Evolutionary conservation across 495 filamentous ascomycete species (phyloP).

Genomic region (Aeminium ludgeri): DNA sequence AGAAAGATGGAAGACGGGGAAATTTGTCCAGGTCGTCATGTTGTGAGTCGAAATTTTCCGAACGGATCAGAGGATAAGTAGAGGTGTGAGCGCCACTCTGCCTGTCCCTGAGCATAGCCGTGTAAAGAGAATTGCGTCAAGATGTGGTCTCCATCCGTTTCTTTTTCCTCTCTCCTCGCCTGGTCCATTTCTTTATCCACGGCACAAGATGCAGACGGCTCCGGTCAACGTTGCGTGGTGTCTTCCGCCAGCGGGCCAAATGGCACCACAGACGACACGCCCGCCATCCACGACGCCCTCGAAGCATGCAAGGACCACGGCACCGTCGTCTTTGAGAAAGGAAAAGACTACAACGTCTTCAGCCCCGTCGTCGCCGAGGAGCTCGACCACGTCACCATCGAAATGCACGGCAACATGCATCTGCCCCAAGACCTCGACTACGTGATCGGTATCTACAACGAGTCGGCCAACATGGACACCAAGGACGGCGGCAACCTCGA

Average conservation of each 20-base stretch:
- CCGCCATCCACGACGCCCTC: conserved; percentile 21
- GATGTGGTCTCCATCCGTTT: too few species aligned
- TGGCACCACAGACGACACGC: conserved; percentile 21
- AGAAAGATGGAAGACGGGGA: too few species aligned
- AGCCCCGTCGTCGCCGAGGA: conserved; percentile 26
- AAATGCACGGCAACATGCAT: conserved; percentile 28
- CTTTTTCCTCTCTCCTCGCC: too few species aligned
- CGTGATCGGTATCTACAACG: conserved; percentile 23
- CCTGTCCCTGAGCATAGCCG: too few species aligned
- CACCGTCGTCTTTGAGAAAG: conserved; percentile 24
- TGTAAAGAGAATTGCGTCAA: too few species aligned
- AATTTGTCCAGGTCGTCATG: too few species aligned
- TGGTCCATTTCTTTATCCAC: too few species aligned
- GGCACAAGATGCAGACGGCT: too few species aligned
- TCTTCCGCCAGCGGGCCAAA: background rate
- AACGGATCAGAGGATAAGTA: too few species aligned
- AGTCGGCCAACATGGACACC: background rate
- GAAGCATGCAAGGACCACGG: conserved; percentile 23
- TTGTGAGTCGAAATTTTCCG: too few species aligned
- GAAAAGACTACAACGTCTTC: conserved; percentile 28
- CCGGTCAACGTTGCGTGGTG: background rate
- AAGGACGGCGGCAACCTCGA: conserved; percentile 11
- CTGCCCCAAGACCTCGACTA: conserved; percentile 25
- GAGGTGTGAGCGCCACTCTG: too few species aligned
- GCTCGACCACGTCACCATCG: conserved; percentile 28